phyloP scores from a whole-genome alignment of 2,329 filamentous ascomycete genomes.

The Paecilomyces niveus region DNA sequence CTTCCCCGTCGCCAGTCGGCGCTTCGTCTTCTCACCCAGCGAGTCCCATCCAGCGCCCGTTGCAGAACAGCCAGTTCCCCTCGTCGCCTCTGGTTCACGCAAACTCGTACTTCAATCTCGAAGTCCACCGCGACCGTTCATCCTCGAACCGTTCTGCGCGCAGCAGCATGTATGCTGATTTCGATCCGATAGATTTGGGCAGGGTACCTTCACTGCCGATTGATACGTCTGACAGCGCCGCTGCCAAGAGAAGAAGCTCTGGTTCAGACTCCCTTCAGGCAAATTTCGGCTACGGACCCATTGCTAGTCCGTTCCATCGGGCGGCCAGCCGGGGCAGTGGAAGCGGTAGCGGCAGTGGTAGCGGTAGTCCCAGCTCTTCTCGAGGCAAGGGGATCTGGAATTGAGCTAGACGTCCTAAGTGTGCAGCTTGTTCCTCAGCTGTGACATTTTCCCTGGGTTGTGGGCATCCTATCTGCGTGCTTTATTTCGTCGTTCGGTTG shows the following conservation, averaged over 20 bases:
- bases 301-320: conserved; percentile 32
- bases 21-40: conserved; percentile 25
- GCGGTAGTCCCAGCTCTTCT: conserved; percentile 32
- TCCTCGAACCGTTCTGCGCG: conserved; percentile 35
- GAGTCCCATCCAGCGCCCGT: conserved; percentile 25
- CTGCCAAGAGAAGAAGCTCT: conserved; percentile 23
- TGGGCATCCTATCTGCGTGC: conserved; percentile 4
- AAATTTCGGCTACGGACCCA: conserved; percentile 29
- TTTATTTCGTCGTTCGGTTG: conserved; percentile 2
- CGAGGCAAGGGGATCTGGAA: conserved; percentile 24
- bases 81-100: conserved; percentile 26
- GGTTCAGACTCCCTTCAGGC: conserved; percentile 24
- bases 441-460: neutral
- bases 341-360: conserved; percentile 29
- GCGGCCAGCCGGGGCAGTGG: conserved; percentile 44
- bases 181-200: conserved; percentile 23
- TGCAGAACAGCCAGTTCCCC: conserved; percentile 23
- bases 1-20: conserved; percentile 25
- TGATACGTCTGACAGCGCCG: conserved; percentile 23
- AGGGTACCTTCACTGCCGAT: conserved; percentile 22
- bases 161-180: conserved; percentile 29
- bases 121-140: conserved; percentile 31
- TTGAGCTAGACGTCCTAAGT: neutral
- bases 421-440: neutral
- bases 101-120: conserved; percentile 23